A percentile compares a stretch with the other conserved stretches of the same genome.
These are phyloP conservation scores for Auricularia sp. DNA, from an alignment of 768 basidiomycete species.

Conservation along the genomic window DNA sequence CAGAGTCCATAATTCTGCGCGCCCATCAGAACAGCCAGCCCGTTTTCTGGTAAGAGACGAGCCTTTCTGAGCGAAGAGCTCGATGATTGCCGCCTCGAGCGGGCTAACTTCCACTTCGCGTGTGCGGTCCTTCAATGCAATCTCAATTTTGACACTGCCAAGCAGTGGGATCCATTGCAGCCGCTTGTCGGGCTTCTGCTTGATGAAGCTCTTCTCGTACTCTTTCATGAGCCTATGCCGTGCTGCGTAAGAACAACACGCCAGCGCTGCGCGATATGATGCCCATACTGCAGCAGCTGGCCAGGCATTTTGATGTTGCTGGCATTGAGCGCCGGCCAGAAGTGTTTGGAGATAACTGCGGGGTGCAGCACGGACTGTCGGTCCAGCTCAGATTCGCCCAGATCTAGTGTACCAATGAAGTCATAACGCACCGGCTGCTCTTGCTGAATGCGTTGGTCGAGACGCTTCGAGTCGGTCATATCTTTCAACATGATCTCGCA, in stretches of 20 bases:
- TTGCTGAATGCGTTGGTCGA: slow-evolving; percentile 78
- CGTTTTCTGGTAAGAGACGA: slow-evolving; percentile 2
- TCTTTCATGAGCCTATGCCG: slow-evolving; percentile 51
- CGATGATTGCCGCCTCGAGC: slow-evolving; percentile 83
- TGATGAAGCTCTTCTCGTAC: slow-evolving; percentile 68
- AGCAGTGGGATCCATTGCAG: slow-evolving; percentile 85
- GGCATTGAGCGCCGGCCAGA: slow-evolving; percentile 84
- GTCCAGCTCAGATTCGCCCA: neutral
- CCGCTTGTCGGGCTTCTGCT: slow-evolving; percentile 86
- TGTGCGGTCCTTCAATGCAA: slow-evolving; percentile 74
- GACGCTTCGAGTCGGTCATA: slow-evolving; percentile 87
- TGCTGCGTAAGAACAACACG: slow-evolving; percentile 1
- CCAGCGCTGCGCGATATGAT: neutral
- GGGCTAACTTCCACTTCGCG: slow-evolving; percentile 71
- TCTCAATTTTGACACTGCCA: slow-evolving; percentile 69
- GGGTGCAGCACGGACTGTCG: slow-evolving; percentile 70
- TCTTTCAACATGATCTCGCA: slow-evolving; percentile 99
- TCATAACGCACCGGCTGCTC: slow-evolving; percentile 40
- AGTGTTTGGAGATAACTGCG: slow-evolving; percentile 84
- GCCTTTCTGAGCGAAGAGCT: slow-evolving; percentile 72
- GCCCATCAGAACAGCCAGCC: neutral
- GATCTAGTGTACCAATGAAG: neutral
- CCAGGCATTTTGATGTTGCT: slow-evolving; percentile 72
- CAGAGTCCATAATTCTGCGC: slow-evolving; percentile 55
- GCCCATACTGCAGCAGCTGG: slow-evolving; percentile 63